Conservation (phyloP, 2,329 filamentous ascomycete genomes). For the Dryadomyces quercivorus region DNA sequence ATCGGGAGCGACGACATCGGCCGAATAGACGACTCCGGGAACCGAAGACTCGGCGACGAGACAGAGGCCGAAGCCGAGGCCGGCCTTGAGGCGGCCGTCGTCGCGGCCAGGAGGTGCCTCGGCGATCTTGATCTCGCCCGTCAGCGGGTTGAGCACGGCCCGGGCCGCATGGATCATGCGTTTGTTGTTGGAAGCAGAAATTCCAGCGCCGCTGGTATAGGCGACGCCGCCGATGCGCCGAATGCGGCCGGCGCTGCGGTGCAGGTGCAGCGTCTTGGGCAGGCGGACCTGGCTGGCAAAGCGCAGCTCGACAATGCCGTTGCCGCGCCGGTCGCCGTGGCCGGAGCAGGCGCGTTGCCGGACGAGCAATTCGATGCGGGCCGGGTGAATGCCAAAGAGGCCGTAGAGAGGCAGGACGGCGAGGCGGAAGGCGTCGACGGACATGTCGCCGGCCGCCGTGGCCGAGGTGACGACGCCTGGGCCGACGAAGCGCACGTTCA, state of each 20-base stretch:
- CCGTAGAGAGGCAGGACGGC: constrained; percentile 83
- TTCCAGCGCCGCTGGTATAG: constrained; percentile 64
- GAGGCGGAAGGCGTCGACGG: constrained; percentile 85
- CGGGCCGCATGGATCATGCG: constrained; percentile 88
- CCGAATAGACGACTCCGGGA: constrained; percentile 69
- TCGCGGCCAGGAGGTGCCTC: constrained; percentile 35
- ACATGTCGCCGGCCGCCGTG: constrained; percentile 75
- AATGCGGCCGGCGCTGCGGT: constrained; percentile 69
- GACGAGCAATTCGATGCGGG: constrained; percentile 75
- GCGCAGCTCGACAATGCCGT: constrained; percentile 82
- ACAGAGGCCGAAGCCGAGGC: constrained; percentile 83
- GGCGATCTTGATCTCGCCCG: constrained; percentile 83
- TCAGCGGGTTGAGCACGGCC: constrained; percentile 74
- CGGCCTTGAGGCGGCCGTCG: constrained; percentile 52
- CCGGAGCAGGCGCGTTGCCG: constrained; percentile 70
- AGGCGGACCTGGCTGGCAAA: constrained; percentile 89
- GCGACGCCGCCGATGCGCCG: constrained; percentile 86
- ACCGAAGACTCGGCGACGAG: constrained; percentile 87
- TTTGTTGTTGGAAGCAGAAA: constrained; percentile 84
- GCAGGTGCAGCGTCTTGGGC: constrained; percentile 84
- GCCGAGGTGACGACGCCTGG: constrained; percentile 85
- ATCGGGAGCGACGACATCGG: constrained; percentile 65
- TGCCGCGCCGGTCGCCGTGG: constrained; percentile 63
- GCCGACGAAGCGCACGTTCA: constrained; percentile 84
- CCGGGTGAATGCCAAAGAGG: constrained; percentile 70